These are phyloP conservation scores for Curvularia verruculosa DNA, from an alignment of 2,329 filamentous ascomycete genomes.

Conservation along the genomic window DNA sequence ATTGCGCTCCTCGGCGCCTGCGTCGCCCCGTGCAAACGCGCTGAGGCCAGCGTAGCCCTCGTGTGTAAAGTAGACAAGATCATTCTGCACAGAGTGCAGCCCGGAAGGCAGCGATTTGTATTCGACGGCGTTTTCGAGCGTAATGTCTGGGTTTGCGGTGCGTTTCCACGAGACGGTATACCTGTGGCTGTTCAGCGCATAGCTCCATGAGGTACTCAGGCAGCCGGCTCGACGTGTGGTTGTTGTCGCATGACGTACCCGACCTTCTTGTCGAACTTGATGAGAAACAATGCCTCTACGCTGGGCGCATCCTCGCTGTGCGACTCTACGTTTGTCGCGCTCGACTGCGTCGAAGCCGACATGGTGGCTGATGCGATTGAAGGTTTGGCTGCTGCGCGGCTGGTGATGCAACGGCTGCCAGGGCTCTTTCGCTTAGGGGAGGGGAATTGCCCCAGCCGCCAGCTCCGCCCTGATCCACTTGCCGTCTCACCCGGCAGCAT, in stretches of 20 bases:
- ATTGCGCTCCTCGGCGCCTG: conserved; percentile 79
- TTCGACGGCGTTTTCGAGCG: conserved; percentile 86
- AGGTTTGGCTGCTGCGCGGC: conserved; percentile 5
- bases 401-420: conserved; percentile 10
- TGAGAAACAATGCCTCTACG: conserved; percentile 79
- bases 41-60: conserved; percentile 83
- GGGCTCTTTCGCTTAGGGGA: conserved; percentile 11
- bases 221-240: background rate
- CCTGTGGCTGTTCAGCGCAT: conserved; percentile 47
- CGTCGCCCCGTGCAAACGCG: conserved; percentile 85
- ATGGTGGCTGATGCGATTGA: conserved; percentile 11
- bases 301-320: conserved; percentile 31
- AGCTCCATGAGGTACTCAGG: conserved; percentile 5
- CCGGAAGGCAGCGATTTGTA: conserved; percentile 96
- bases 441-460: background rate
- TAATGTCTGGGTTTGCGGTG: conserved; percentile 68
- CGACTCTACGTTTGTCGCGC: conserved; percentile 35
- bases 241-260: conserved; percentile 62
- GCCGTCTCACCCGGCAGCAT: background rate
- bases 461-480: background rate
- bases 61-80: conserved; percentile 92
- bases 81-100: conserved; percentile 83
- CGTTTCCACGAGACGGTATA: conserved; percentile 89
- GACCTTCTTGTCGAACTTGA: conserved; percentile 90
- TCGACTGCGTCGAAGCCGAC: conserved; percentile 31